These are phyloP conservation scores for Canna indica DNA, from an alignment of 176 grass and related monocot genomes.

Conservation along the genomic window DNA sequence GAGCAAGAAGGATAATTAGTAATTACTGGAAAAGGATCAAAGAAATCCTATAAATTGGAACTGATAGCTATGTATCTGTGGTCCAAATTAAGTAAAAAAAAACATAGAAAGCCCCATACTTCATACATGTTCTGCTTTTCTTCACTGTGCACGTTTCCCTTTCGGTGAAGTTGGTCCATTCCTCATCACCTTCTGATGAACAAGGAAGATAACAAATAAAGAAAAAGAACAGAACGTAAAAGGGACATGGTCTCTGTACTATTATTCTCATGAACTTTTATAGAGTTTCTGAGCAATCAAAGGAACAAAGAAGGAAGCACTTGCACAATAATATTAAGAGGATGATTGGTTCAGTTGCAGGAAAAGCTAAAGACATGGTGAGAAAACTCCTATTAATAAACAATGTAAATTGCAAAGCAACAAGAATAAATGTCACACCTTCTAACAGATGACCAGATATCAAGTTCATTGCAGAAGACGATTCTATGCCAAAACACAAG, in stretches of 20 bases:
- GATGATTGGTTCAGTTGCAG: background rate
- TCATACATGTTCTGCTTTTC: constrained; percentile 89
- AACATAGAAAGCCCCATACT: constrained; percentile 27
- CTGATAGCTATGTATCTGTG: constrained; percentile 15
- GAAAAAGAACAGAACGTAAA: constrained; percentile 12
- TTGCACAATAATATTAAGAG: background rate
- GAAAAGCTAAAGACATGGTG: background rate
- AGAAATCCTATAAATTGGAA: constrained; percentile 32
- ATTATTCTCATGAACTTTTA: background rate
- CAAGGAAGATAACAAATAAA: constrained; percentile 13
- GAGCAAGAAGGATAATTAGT: constrained; percentile 10
- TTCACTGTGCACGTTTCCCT: constrained; percentile 60
- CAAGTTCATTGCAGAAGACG: background rate
- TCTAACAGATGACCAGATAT: background rate
- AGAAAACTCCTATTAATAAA: background rate
- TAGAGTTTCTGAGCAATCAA: background rate
- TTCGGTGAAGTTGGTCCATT: constrained; percentile 68
- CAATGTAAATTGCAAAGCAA: background rate
- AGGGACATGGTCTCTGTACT: constrained; percentile 22
- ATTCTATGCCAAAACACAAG: background rate
- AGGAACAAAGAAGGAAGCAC: background rate
- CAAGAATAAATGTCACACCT: background rate
- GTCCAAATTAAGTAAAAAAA: constrained; percentile 30
- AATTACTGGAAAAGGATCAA: constrained; percentile 3
- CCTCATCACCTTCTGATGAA: constrained; percentile 22